Evolutionary conservation across 257 asterid genomes (phyloP).

Genomic region (Nicotiana knightiana): DNA sequence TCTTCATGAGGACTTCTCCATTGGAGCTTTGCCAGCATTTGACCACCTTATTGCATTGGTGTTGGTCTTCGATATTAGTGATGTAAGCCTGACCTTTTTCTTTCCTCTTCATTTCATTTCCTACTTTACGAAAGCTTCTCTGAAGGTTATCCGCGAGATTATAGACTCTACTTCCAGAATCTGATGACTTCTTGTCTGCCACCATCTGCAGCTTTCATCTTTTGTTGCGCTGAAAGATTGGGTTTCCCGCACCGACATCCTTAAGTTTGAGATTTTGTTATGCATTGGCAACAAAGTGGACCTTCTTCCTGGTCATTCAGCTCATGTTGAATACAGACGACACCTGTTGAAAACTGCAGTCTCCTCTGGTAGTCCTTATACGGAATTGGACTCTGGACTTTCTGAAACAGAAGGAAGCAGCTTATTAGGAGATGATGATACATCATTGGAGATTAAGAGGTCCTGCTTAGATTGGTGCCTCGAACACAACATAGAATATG

Average conservation of each 20-base stretch:
- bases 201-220: slow-evolving; percentile 60
- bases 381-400: slow-evolving; percentile 58
- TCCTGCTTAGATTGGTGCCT: slow-evolving; percentile 79
- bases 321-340: slow-evolving; percentile 74
- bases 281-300: slow-evolving; percentile 95
- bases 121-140: background rate
- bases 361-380: slow-evolving; percentile 26
- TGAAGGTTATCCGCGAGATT: background rate
- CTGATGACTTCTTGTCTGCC: slow-evolving; percentile 15
- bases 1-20: slow-evolving; percentile 51
- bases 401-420: slow-evolving; percentile 88
- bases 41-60: slow-evolving; percentile 63
- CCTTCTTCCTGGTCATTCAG: slow-evolving; percentile 82
- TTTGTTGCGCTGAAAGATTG: slow-evolving; percentile 64
- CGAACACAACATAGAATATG: slow-evolving; percentile 68
- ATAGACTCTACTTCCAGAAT: background rate
- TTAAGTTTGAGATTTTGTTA: slow-evolving; percentile 61
- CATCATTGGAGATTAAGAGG: slow-evolving; percentile 42
- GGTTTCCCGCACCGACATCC: slow-evolving; percentile 64
- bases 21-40: slow-evolving; percentile 36
- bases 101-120: slow-evolving; percentile 9
- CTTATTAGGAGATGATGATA: slow-evolving; percentile 65
- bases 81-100: slow-evolving; percentile 40
- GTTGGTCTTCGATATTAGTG: slow-evolving; percentile 75
- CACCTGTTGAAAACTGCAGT: slow-evolving; percentile 43